Evolutionary conservation across 1,284 basidiomycete species (phyloP), one percentile per base, ranked within the genome.

Genomic region (Apiotrichum sp.): DNA sequence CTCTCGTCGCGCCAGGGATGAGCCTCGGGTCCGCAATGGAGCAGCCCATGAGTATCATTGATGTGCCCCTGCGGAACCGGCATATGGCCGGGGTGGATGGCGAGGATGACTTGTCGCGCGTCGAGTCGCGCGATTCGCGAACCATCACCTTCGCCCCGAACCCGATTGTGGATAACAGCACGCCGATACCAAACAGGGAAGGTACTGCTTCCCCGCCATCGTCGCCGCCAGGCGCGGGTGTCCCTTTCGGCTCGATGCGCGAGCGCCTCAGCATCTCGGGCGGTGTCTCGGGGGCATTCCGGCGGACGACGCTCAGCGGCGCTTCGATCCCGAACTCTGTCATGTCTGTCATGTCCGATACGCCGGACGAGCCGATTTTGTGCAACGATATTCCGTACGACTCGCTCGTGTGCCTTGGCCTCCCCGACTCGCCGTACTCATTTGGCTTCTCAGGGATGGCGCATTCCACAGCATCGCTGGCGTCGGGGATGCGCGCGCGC

Each of bases 361-460:
- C 64, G 3, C 53, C 32, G 3, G 62, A 59, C 31, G 55, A 59
- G 13, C 14, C 13, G 35, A 39, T 41, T 11, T 35, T 41, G 22
- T 77, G 80, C 62, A 80, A 82, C 61, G 88, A 86, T 4, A 82
- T 95, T n/a, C 87, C 91, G 0, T 88, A 87, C 71, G 83, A 85
- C 61, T 85, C 84, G 57, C 82, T 95, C 16, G 82, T 97, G 29
- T 83, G 83, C 46, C 82, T 97, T 4, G 82, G 86, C 3, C 85
- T 86, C 4, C 85, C 88, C 4, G 86, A 88, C 66, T 85, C 86
- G 54, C 81, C 86, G 0, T 90, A 89, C 70, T 77, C 80, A 3
- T 69, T 72, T 48, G 70, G 69, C 29, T 63, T 73, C 35, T 57
- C 65, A 33, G 60, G 47, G 51, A 65, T 58, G 14, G 57, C 77